Base-by-base conservation (phyloP, 805 yeast genomes). In the Deakozyma indianensis region DNA sequence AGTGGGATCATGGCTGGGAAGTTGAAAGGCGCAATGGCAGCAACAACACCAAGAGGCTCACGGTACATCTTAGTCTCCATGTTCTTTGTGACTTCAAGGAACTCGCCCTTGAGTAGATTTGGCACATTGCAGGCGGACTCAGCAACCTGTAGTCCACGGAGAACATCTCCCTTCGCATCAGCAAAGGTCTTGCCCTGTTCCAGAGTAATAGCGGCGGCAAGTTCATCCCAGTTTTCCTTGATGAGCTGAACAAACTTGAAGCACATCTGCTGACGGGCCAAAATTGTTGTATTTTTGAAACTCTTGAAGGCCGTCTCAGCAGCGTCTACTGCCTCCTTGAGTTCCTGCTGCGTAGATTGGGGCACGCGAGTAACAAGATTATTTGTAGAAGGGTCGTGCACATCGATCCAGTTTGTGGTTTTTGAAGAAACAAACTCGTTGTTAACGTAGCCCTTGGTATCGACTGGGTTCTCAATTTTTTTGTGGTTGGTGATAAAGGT, bases 1-100 rank as follows among this genome's bases (percentile, higher is more conserved):
- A 77, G 67, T 7, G 81, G 81, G 53, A 83, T 83, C 90, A 81
- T 81, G 41, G 85, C 88, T 22, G 90, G 90, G 75, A 81, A 81
- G 66, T 81, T 81, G 68, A 81, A 81, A 20, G 90, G 90, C 51
- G 82, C 76, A 55, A 81, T 82, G 22, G 87, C 81, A 15, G 80
- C 86, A 48, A 81, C 74, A 4, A 81, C 83, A 25, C 90, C 90
- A 49, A 80, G 66, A 41, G 85, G 85, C 50, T 61, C 66, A 54
- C 87, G 73, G 57, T 75, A 77, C 83, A 78, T 78, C 54, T 78
- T 71, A 24, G 88, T 81, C 59, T 80, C 86, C 87, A 80, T 80
- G 54, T 79, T 83, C 16, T 71, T 66, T 25, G 85, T 73, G 16
- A 80, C 87, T 56, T 79, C 86, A 47, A 81, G 68, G 22, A 74